phyloP scores from a whole-genome alignment of 257 asterid species.

The Euphrasia confusa region DNA sequence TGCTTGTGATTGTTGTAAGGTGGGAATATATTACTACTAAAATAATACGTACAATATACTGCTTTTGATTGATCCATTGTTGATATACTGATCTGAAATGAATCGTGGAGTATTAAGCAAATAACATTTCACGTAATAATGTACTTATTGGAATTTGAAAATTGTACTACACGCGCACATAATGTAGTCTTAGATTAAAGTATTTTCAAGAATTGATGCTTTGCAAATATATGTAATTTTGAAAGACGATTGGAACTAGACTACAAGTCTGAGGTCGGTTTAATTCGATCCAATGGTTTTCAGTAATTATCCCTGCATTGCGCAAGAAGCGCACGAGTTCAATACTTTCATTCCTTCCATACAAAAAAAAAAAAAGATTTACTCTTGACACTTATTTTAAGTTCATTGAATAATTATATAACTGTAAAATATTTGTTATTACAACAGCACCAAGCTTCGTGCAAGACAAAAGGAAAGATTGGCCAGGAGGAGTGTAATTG shows the following conservation, averaged over 20 bases:
- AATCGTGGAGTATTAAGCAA: not conserved
- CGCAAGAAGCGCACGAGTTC: conserved; percentile 25
- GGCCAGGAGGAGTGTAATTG: conserved; percentile 43
- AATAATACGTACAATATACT: too few relatives aligned
- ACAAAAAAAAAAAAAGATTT: not conserved
- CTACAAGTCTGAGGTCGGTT: too few relatives aligned
- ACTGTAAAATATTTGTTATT: conserved; percentile 8
- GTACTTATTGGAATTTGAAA: conserved; percentile 9
- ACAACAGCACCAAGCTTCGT: conserved; percentile 75
- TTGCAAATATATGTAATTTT: too few relatives aligned
- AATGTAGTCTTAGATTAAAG: not conserved
- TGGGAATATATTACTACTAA: too few relatives aligned
- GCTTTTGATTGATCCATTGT: too few relatives aligned
- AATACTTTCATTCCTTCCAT: not conserved
- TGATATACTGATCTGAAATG: not conserved
- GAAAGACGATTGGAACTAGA: too few relatives aligned
- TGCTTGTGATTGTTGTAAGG: too few relatives aligned
- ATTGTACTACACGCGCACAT: not conserved
- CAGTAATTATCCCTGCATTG: not conserved
- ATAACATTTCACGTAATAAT: not conserved
- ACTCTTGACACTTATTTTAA: not conserved
- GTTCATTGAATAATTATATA: not conserved
- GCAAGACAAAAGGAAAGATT: conserved; percentile 78
- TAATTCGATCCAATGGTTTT: too few relatives aligned
- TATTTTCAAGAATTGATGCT: not conserved